Conservation (phyloP, 805 yeast genomes). For the Candida peoriensis region DNA sequence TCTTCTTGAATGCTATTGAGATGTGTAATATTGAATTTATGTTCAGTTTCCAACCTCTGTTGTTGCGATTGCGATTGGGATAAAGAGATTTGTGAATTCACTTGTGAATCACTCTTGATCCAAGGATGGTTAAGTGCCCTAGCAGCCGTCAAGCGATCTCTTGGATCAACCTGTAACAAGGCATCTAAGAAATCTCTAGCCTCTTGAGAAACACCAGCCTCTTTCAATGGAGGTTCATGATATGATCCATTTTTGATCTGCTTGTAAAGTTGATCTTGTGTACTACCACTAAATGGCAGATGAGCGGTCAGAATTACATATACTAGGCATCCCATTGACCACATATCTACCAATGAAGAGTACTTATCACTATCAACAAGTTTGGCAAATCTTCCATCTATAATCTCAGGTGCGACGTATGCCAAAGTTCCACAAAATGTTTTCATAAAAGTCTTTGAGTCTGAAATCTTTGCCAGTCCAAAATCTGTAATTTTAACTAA, state of each 20-base stretch:
- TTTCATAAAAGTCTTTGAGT: slow-evolving; percentile 79
- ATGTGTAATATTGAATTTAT: slow-evolving; percentile 16
- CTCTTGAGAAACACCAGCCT: slow-evolving; percentile 56
- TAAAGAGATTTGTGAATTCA: slow-evolving; percentile 43
- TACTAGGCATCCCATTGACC: slow-evolving; percentile 95
- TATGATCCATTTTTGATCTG: slow-evolving; percentile 75
- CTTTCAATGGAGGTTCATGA: slow-evolving; percentile 69
- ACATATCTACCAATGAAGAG: slow-evolving; percentile 89
- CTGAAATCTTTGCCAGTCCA: slow-evolving; percentile 90
- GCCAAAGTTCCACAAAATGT: slow-evolving; percentile 98
- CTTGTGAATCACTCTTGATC: slow-evolving; percentile 38
- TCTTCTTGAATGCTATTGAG: slow-evolving; percentile 1
- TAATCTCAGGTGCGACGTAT: slow-evolving; percentile 93
- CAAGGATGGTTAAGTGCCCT: slow-evolving; percentile 79
- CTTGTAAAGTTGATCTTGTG: slow-evolving; percentile 78
- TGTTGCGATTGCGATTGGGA: slow-evolving; percentile 73
- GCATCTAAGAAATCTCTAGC: slow-evolving; percentile 70
- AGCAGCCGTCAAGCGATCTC: slow-evolving; percentile 63
- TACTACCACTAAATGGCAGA: slow-evolving; percentile 89
- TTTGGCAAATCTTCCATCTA: slow-evolving; percentile 34
- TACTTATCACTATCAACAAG: slow-evolving; percentile 37
- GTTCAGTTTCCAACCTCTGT: slow-evolving; percentile 34
- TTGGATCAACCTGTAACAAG: slow-evolving; percentile 74
- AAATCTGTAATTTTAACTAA: slow-evolving; percentile 91
- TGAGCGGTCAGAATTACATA: slow-evolving; percentile 91